Percentiles rank a stretch among this genome's conserved stretches.
phyloP scores from a whole-genome alignment of 2,329 filamentous ascomycete genomes.

The Beauveria scarabaeidicola region DNA sequence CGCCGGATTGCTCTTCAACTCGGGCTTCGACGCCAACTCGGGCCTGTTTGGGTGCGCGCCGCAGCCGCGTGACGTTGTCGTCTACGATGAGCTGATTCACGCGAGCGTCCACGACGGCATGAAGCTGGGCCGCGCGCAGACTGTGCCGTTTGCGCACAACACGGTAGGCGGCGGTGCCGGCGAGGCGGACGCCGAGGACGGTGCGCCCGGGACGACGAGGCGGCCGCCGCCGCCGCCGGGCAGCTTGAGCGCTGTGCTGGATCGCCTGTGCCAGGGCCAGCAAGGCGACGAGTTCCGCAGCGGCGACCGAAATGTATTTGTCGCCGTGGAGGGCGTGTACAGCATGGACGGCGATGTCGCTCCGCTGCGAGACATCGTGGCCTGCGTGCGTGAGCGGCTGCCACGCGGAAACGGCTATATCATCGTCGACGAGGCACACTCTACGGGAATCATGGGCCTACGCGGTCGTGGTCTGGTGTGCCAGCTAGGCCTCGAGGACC shows the following conservation, averaged over 20 bases:
- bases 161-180: constrained; percentile 21
- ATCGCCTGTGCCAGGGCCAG: constrained; percentile 24
- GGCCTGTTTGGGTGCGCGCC: constrained; percentile 54
- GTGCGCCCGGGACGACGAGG: neutral
- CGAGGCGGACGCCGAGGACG: neutral
- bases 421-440: constrained; percentile 62
- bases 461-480: constrained; percentile 51
- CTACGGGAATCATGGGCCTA: constrained; percentile 50
- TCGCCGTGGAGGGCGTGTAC: constrained; percentile 65
- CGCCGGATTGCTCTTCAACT: constrained; percentile 44
- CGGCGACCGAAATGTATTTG: constrained; percentile 48
- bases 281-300: constrained; percentile 23
- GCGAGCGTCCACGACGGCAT: constrained; percentile 75
- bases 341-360: constrained; percentile 77
- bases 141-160: constrained; percentile 50
- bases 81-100: constrained; percentile 70
- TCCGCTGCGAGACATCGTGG: constrained; percentile 52
- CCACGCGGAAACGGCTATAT: constrained; percentile 51
- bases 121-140: constrained; percentile 49
- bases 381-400: constrained; percentile 46
- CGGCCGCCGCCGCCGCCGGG: no score
- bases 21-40: constrained; percentile 59
- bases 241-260: constrained; percentile 22
- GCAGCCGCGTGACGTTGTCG: constrained; percentile 50
- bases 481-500: constrained; percentile 44